Conservation (phyloP, 305 asterid genomes). For the Fraxinus albicans region DNA sequence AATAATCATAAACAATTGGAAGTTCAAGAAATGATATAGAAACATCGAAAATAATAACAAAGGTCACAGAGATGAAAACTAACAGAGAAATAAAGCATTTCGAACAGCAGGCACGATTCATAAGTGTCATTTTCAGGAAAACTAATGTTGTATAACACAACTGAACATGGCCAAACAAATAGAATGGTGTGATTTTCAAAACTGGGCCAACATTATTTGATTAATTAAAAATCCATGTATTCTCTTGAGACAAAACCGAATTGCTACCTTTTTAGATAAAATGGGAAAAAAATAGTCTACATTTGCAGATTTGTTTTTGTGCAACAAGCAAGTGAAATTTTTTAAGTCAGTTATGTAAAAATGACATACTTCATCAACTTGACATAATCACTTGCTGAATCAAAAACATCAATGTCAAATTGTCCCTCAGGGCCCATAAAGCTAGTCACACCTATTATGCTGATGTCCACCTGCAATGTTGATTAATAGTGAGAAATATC, state of each 20-base stretch:
- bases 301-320: conserved; percentile 8
- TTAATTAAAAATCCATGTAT: neutral
- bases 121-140: neutral
- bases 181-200: neutral
- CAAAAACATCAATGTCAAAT: conserved; percentile 82
- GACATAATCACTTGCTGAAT: conserved; percentile 74
- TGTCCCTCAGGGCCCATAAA: conserved; percentile 91
- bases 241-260: neutral
- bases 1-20: neutral
- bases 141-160: neutral
- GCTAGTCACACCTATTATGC: conserved; percentile 61
- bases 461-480: conserved; percentile 76
- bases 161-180: neutral
- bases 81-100: neutral
- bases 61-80: neutral
- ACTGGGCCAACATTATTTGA: neutral
- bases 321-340: conserved; percentile 18
- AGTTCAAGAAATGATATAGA: neutral
- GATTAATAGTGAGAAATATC: conserved; percentile 5
- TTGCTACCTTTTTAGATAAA: neutral
- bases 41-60: neutral
- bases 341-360: conserved; percentile 12
- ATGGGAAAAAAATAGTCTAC: neutral
- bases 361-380: conserved; percentile 71
- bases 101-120: neutral